A percentile compares a stretch with the other conserved stretches of the same genome.
Evolutionary conservation across 768 basidiomycete species (phyloP).

Genomic region (Asterophora parasitica): DNA sequence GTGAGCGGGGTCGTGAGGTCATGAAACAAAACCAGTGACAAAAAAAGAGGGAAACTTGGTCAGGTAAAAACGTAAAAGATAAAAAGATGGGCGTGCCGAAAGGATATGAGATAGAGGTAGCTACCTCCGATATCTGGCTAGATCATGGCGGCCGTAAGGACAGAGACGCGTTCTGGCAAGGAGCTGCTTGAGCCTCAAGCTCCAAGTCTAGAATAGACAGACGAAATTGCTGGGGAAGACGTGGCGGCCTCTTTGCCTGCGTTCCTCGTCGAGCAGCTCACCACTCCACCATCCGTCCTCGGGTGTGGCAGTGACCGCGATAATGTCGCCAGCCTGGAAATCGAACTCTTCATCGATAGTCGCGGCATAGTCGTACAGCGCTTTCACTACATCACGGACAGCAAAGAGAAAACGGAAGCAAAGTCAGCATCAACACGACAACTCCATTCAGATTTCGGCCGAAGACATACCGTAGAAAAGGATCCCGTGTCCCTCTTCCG

Average conservation of each 20-base stretch:
- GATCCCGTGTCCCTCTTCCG: slow-evolving; percentile 77
- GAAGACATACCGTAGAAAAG: slow-evolving; percentile 77
- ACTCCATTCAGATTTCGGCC: neutral
- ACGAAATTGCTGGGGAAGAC: slow-evolving; percentile 91
- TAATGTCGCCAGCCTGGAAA: slow-evolving; percentile 92
- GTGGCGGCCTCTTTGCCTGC: slow-evolving; percentile 66
- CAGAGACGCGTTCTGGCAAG: no score
- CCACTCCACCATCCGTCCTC: slow-evolving; percentile 99
- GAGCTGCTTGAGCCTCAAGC: no score
- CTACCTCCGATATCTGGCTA: no score
- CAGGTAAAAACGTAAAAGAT: no score
- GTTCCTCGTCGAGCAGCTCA: slow-evolving; percentile 69
- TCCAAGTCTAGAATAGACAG: slow-evolving; percentile 52
- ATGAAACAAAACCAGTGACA: no score
- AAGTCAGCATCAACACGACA: neutral
- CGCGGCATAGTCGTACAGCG: slow-evolving; percentile 81
- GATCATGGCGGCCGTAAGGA: no score
- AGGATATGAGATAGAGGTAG: no score
- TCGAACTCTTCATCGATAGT: slow-evolving; percentile 92
- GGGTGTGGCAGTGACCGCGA: slow-evolving; percentile 90
- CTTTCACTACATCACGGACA: slow-evolving; percentile 60
- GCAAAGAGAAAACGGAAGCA: neutral
- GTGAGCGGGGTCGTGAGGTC: no score
- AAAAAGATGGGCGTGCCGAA: no score
- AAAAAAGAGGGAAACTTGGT: no score